Base-by-base conservation (phyloP, 192 early-diverging fungal genomes). In the Phycomyces nitens region DNA sequence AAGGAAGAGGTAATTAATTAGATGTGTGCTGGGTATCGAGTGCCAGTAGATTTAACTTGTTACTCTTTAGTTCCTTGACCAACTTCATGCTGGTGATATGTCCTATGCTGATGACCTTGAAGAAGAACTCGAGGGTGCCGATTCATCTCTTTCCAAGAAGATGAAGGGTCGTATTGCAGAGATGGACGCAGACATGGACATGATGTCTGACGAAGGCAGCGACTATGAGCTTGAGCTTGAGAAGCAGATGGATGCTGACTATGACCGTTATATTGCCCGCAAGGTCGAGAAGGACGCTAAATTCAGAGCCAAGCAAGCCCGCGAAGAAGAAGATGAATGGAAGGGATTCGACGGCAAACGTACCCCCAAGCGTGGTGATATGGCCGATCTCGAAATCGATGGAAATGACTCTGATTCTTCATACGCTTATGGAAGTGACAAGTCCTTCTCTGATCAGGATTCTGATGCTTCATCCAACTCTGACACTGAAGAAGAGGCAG, bases 201-300 rank as follows among this genome's bases (percentile, higher is more conserved):
- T 68, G 38, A 49, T 64, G 41, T 58, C 21, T 68, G 68, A 63
- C 26, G 51, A 69, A 52, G 60, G 51, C 23, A 54, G 53, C 21
- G 68, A 69, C 20, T 69, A 69, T 22, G 68, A 70, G 10, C 6
- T 53, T 21, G 56, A 58, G 15, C 40, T 68, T 5, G 64, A 73
- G 22, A 49, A 71, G 11, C 77, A 85, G 53, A 70, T 87, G 65
- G 77, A 82, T 64, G 55, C 56, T n/a, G 80, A 81, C 68, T 93
- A 92, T 67, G 79, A 88, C 6, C 77, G 88, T 44, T 94, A 89
- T 68, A 74, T 80, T 54, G 82, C 88, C 53, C 88, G 86, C 51
- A 86, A 85, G 74, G 70, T 83, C 34, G 84, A 94, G 62, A 82
- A 80, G 5, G 86, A 97, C 73, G 88, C 93, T 14, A 88, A 86